A percentile compares a stretch with the other conserved stretches of the same genome.
phyloP scores from a whole-genome alignment of 2,329 filamentous ascomycete species.

The Pseudogymnoascus sp. region DNA sequence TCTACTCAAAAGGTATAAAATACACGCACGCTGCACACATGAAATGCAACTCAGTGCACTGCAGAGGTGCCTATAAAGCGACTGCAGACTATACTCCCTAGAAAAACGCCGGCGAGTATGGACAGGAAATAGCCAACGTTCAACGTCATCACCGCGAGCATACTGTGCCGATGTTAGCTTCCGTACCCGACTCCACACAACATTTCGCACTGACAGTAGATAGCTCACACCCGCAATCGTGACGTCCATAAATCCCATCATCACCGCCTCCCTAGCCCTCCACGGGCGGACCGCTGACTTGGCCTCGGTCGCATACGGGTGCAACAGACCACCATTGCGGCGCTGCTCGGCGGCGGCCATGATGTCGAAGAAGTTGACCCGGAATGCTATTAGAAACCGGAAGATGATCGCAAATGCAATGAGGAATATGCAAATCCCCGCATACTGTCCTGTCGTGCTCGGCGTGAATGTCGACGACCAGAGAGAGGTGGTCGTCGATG shows the following conservation, averaged over 20 bases:
- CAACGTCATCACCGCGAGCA: slow-evolving; percentile 84
- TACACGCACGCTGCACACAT: not conserved
- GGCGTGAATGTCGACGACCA: slow-evolving; percentile 68
- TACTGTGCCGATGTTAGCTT: slow-evolving; percentile 43
- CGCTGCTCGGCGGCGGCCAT: slow-evolving; percentile 10
- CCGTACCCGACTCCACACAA: slow-evolving; percentile 8
- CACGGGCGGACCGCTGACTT: slow-evolving; percentile 36
- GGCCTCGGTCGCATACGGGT: not conserved
- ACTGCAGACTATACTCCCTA: slow-evolving; percentile 57
- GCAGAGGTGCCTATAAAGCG: slow-evolving; percentile 8
- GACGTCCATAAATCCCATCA: slow-evolving; percentile 60
- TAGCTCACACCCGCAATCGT: slow-evolving; percentile 67
- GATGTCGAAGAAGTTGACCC: slow-evolving; percentile 29
- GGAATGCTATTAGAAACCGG: slow-evolving; percentile 62
- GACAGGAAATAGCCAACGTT: slow-evolving; percentile 78
- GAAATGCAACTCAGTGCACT: slow-evolving; percentile 2
- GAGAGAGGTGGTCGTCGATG: slow-evolving; percentile 50
- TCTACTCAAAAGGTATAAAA: not conserved
- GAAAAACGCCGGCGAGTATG: slow-evolving; percentile 64
- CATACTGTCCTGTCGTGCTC: slow-evolving; percentile 59
- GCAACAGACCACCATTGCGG: slow-evolving; percentile 8
- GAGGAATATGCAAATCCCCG: slow-evolving; percentile 83
- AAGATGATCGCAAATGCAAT: slow-evolving; percentile 63
- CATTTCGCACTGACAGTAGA: slow-evolving; percentile 58
- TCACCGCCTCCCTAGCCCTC: slow-evolving; percentile 71